phyloP scores from a whole-genome alignment of 768 basidiomycete genomes.

The Suillus discolor region DNA sequence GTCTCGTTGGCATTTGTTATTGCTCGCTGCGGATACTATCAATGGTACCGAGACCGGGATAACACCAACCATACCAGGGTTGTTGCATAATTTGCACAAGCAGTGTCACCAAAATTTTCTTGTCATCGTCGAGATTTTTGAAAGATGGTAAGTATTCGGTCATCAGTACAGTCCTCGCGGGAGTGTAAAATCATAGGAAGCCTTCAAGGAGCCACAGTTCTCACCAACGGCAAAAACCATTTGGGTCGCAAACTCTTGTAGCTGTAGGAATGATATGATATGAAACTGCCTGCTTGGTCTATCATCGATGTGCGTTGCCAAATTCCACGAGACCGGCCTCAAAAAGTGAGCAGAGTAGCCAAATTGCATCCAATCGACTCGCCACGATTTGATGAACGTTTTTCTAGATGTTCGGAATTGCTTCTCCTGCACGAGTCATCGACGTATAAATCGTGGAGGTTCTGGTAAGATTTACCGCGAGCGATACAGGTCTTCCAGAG shows the following conservation, averaged over 20 bases:
- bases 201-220: not conserved
- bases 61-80: not conserved
- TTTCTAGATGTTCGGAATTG: conserved; percentile 10
- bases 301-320: not conserved
- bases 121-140: not conserved
- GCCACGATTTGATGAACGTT: conserved; percentile 15
- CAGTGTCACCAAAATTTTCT: not conserved
- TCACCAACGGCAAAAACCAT: conserved; percentile 16
- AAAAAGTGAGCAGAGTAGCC: conserved; percentile 13
- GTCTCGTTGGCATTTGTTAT: not conserved
- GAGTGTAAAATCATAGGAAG: not conserved
- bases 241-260: conserved; percentile 32
- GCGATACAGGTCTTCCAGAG: conserved; percentile 22
- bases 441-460: not conserved
- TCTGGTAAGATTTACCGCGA: conserved; percentile 6
- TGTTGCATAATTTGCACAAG: not conserved
- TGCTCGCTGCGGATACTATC: not conserved
- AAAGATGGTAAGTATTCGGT: not conserved
- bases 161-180: not conserved
- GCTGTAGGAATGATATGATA: conserved; percentile 17
- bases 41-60: not conserved
- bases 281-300: conserved; percentile 6
- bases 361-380: conserved; percentile 18
- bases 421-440: conserved; percentile 13
- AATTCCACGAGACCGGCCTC: conserved; percentile 2